Evolutionary conservation across 2,329 filamentous ascomycete species (phyloP).

Genomic region (Thermoascus crustaceus): DNA sequence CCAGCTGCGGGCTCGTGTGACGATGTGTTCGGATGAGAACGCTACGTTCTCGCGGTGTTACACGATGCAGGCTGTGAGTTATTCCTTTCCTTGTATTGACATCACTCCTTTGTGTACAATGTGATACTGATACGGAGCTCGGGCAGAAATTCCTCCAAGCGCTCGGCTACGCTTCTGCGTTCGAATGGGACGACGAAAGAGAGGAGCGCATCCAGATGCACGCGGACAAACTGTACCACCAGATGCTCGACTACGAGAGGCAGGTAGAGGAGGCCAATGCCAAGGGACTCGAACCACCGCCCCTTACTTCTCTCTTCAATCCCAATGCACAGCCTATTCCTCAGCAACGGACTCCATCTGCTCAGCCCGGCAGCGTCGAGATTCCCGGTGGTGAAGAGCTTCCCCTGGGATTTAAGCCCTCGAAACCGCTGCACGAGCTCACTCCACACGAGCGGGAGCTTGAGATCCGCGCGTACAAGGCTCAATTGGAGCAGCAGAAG

Average conservation of each 20-base stretch:
- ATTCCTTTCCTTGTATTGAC: not conserved
- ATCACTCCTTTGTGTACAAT: too few relatives aligned
- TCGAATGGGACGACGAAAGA: slow-evolving; percentile 55
- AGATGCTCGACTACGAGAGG: slow-evolving; percentile 74
- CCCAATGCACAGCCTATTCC: slow-evolving; percentile 20
- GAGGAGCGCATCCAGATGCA: slow-evolving; percentile 94
- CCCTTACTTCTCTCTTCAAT: slow-evolving; percentile 38
- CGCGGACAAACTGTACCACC: slow-evolving; percentile 80
- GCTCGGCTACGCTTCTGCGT: slow-evolving; percentile 70
- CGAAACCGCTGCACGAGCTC: slow-evolving; percentile 32
- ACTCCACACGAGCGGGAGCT: slow-evolving; percentile 41
- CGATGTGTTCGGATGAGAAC: slow-evolving; percentile 73
- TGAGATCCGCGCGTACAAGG: slow-evolving; percentile 32
- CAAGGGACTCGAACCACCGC: slow-evolving; percentile 34
- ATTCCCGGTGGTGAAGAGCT: slow-evolving; percentile 30
- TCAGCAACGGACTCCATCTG: slow-evolving; percentile 6
- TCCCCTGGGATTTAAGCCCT: slow-evolving; percentile 27
- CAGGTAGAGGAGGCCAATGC: slow-evolving; percentile 54
- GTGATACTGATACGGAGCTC: slow-evolving; percentile 5
- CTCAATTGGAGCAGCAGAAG: slow-evolving; percentile 30
- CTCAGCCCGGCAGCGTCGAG: slow-evolving; percentile 17
- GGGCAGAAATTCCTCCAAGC: slow-evolving; percentile 75
- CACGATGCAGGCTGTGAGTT: slow-evolving; percentile 68
- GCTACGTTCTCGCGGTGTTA: slow-evolving; percentile 78
- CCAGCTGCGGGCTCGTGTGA: slow-evolving; percentile 48